Evolutionary conservation across 2,329 filamentous ascomycete species (phyloP).

Genomic region (Alternaria dauci): DNA sequence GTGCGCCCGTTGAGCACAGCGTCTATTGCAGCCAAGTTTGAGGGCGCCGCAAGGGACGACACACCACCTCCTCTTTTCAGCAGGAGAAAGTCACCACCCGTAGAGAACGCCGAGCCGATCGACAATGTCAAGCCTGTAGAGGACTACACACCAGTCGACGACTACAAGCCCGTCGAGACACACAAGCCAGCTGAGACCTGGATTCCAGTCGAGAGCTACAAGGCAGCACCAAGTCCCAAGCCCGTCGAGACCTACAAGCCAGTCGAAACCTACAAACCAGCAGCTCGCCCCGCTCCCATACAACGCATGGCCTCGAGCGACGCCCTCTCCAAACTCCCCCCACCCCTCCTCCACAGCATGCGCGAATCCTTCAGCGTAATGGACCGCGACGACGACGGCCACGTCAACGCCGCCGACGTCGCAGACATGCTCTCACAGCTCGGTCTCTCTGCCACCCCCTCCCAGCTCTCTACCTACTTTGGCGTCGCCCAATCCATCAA

Average conservation of each 20-base stretch:
- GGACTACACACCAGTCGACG: not conserved
- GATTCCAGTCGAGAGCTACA: not conserved
- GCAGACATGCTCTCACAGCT: conserved; percentile 87
- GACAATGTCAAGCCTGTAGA: not conserved
- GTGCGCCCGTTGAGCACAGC: conserved; percentile 39
- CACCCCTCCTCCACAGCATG: conserved; percentile 83
- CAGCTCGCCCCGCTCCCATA: conserved; percentile 36
- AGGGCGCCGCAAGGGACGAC: conserved; percentile 43
- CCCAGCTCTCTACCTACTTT: conserved; percentile 83
- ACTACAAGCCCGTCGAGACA: conserved; percentile 1
- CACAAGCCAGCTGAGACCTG: not conserved
- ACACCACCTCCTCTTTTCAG: conserved; percentile 32
- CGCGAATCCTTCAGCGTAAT: conserved; percentile 94
- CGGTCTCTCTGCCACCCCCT: conserved; percentile 75
- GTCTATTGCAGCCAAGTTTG: conserved; percentile 50
- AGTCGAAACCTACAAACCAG: conserved; percentile 43
- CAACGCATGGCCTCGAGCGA: conserved; percentile 38
- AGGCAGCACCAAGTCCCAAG: conserved; percentile 41
- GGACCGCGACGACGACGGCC: conserved; percentile 86
- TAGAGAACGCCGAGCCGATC: conserved; percentile 6
- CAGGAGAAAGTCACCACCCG: conserved; percentile 14
- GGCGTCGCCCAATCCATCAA: conserved; percentile 76
- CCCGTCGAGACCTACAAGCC: conserved; percentile 55
- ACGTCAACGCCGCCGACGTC: conserved; percentile 82
- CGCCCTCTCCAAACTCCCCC: conserved; percentile 74